Conservation (phyloP, 805 yeast genomes). For the Cyberlindnera nakhonratchasimensis region DNA sequence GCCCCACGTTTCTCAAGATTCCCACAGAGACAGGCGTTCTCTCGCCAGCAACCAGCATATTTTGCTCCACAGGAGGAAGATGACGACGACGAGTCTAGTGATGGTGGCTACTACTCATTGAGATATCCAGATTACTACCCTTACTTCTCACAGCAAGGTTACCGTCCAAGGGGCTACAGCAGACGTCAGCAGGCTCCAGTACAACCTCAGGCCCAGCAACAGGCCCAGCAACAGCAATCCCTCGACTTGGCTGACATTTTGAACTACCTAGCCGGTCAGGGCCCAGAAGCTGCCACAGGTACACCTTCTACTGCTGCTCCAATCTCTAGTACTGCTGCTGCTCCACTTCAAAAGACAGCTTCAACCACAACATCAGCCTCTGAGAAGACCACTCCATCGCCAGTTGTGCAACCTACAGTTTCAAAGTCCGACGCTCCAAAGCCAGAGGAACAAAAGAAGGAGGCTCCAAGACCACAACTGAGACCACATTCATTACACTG, state of each 20-base stretch:
- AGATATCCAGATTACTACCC: constrained; percentile 21
- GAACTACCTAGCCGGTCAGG: constrained; percentile 9
- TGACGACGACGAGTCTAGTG: constrained; percentile 21
- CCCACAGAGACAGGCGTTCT: constrained; percentile 9
- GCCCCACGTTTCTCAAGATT: constrained; percentile 13
- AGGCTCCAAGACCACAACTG: constrained; percentile 5
- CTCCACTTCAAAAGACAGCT: neutral
- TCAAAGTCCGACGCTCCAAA: neutral
- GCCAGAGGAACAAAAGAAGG: constrained; percentile 2
- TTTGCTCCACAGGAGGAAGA: constrained; percentile 16
- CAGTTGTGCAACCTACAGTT: neutral
- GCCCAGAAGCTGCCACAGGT: neutral
- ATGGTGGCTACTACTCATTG: constrained; percentile 16
- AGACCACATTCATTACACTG: constrained; percentile 19
- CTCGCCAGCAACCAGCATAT: constrained; percentile 9
- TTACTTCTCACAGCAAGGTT: constrained; percentile 7
- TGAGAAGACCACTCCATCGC: neutral
- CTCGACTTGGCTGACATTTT: constrained; percentile 13
- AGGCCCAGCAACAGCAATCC: constrained; percentile 2
- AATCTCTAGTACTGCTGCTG: neutral
- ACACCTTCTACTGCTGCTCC: neutral
- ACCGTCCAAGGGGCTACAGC: constrained; percentile 10
- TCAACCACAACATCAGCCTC: neutral
- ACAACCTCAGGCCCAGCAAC: constrained; percentile 3
- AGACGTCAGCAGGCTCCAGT: constrained; percentile 11